phyloP scores from a whole-genome alignment of 2,329 filamentous ascomycete genomes.

The Madurella fahalii region DNA sequence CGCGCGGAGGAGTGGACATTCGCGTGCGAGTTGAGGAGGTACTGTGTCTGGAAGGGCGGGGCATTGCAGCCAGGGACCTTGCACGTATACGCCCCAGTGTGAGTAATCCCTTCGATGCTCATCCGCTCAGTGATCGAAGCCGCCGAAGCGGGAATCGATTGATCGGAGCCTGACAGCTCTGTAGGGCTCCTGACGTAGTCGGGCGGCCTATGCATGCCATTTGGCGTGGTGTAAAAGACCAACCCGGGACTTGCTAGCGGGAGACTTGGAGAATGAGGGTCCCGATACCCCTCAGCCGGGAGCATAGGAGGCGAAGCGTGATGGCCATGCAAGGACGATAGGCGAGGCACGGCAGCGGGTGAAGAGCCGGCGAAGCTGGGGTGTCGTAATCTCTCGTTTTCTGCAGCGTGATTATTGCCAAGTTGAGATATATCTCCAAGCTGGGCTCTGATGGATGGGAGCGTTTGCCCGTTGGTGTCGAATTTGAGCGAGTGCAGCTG shows the following conservation, averaged over 20 bases:
- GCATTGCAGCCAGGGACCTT: slow-evolving; percentile 61
- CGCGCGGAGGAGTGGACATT: slow-evolving; percentile 64
- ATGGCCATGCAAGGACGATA: slow-evolving; percentile 33
- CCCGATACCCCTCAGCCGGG: slow-evolving; percentile 43
- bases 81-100: slow-evolving; percentile 56
- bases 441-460: slow-evolving; percentile 39
- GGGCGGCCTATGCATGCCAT: slow-evolving; percentile 34
- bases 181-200: slow-evolving; percentile 44
- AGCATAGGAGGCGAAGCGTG: slow-evolving; percentile 48
- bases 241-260: slow-evolving; percentile 36
- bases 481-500: slow-evolving; percentile 38
- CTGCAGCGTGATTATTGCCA: slow-evolving; percentile 22
- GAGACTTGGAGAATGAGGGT: slow-evolving; percentile 45
- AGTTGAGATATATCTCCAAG: slow-evolving; percentile 31
- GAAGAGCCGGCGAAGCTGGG: slow-evolving; percentile 33
- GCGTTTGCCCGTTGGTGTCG: slow-evolving; percentile 34
- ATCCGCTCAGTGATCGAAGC: slow-evolving; percentile 46
- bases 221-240: slow-evolving; percentile 30
- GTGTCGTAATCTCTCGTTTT: slow-evolving; percentile 29
- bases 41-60: slow-evolving; percentile 70
- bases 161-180: slow-evolving; percentile 40
- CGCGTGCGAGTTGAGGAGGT: slow-evolving; percentile 74
- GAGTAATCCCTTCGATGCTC: slow-evolving; percentile 56
- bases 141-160: slow-evolving; percentile 36
- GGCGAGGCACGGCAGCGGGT: slow-evolving; percentile 29